These are phyloP conservation scores for Echinochloa phyllopogon DNA, from an alignment of 176 grass and related monocot genomes.

Conservation along the genomic window DNA sequence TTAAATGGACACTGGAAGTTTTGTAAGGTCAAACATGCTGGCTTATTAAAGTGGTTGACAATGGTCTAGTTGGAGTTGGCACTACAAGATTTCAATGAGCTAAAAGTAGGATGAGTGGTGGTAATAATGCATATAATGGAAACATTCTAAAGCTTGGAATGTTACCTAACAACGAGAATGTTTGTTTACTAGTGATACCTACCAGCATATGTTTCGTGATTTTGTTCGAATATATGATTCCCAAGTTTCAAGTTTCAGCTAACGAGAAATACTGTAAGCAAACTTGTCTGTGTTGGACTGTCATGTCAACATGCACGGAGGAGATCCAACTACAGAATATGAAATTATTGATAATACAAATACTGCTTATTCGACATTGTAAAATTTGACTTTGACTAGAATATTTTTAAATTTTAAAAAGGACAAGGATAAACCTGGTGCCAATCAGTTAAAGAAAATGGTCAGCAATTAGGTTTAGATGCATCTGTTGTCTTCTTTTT, in stretches of 20 bases:
- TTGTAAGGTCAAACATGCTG: slow-evolving; percentile 36
- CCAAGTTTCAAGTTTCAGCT: slow-evolving; percentile 2
- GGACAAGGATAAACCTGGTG: neutral
- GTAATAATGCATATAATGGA: slow-evolving; percentile 43
- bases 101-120: slow-evolving; percentile 50
- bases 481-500: neutral
- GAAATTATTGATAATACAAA: neutral
- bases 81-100: slow-evolving; percentile 38
- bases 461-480: slow-evolving; percentile 17
- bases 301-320: neutral
- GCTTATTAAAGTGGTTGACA: slow-evolving; percentile 44
- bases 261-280: neutral
- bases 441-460: neutral
- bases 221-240: slow-evolving; percentile 12
- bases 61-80: slow-evolving; percentile 45
- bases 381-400: neutral
- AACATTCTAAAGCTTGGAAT: slow-evolving; percentile 33
- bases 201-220: slow-evolving; percentile 27
- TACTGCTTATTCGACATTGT: neutral
- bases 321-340: neutral
- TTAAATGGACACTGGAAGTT: slow-evolving; percentile 26
- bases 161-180: slow-evolving; percentile 44
- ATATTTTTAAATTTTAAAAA: neutral
- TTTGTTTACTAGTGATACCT: slow-evolving; percentile 20
- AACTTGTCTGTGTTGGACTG: neutral